Percentiles rank a stretch among this genome's conserved stretches.
These are phyloP conservation scores for Chalciporus pseudorubinellus DNA, from an alignment of 768 basidiomycete species.

Conservation along the genomic window DNA sequence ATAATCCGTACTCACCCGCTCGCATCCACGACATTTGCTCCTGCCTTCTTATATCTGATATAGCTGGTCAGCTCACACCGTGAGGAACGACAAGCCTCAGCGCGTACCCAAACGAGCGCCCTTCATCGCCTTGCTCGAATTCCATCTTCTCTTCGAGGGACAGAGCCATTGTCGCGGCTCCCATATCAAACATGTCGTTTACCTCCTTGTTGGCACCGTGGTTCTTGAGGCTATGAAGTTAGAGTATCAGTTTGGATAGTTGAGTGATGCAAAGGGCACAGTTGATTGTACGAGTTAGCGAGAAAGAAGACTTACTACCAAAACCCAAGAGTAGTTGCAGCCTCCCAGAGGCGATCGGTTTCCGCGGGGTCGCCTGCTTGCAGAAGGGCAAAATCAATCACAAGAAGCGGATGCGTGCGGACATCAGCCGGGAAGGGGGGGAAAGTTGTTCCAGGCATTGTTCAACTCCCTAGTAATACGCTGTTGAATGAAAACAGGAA, in stretches of 20 bases:
- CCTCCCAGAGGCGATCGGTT: slow-evolving; percentile 44
- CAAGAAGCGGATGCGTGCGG: slow-evolving; percentile 42
- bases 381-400: slow-evolving; percentile 44
- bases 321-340: slow-evolving; percentile 49
- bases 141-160: slow-evolving; percentile 42
- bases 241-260: background rate
- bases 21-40: slow-evolving; percentile 61
- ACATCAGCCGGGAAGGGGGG: slow-evolving; percentile 47
- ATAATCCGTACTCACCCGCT: slow-evolving; percentile 36
- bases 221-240: slow-evolving; percentile 38
- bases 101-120: slow-evolving; percentile 38
- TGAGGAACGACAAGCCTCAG: background rate
- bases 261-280: background rate
- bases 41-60: slow-evolving; percentile 56
- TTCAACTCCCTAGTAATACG: background rate
- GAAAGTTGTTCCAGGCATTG: slow-evolving; percentile 32
- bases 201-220: slow-evolving; percentile 39
- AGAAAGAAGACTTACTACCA: slow-evolving; percentile 44
- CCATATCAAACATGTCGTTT: slow-evolving; percentile 42
- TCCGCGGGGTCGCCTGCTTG: slow-evolving; percentile 36
- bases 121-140: slow-evolving; percentile 43
- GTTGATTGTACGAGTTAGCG: too few relatives aligned
- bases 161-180: slow-evolving; percentile 39
- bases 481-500: too few relatives aligned
- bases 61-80: background rate